Conservation (phyloP, 228 moss, liverwort and hornwort genomes). For the Sphagnum magellanicum region DNA sequence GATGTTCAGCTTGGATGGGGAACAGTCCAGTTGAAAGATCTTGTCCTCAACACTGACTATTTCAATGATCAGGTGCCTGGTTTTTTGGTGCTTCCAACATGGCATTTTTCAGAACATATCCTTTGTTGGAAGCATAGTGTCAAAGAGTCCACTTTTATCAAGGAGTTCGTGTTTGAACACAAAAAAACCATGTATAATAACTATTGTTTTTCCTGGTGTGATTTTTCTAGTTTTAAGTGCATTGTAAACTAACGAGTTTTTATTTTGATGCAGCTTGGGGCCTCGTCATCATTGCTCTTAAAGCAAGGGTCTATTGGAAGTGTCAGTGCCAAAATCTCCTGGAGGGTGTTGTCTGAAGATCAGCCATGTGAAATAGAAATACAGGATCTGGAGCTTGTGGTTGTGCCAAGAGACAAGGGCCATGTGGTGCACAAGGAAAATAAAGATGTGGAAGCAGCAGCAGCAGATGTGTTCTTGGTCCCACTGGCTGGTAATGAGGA, state of each 20-base stretch:
- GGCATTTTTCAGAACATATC: background rate
- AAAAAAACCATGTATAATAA: no score
- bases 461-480: constrained; percentile 9
- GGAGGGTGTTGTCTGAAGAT: constrained; percentile 73
- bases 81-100: background rate
- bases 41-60: constrained; percentile 73
- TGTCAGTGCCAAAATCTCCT: constrained; percentile 70
- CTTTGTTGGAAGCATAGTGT: no score
- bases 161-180: no score
- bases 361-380: constrained; percentile 86
- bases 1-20: constrained; percentile 98
- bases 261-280: constrained; percentile 60
- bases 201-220: no score
- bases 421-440: constrained; percentile 10
- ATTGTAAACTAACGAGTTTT: no score
- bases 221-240: no score
- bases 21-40: constrained; percentile 72
- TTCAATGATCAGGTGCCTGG: constrained; percentile 84
- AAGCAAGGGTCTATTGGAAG: constrained; percentile 73
- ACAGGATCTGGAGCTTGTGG: constrained; percentile 79
- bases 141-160: no score
- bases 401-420: constrained; percentile 44
- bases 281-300: constrained; percentile 70
- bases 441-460: constrained; percentile 9
- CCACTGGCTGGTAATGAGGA: constrained; percentile 12